Evolutionary conservation across 2,329 filamentous ascomycete genomes (phyloP).

Genomic region (Aureobasidium sp.): DNA sequence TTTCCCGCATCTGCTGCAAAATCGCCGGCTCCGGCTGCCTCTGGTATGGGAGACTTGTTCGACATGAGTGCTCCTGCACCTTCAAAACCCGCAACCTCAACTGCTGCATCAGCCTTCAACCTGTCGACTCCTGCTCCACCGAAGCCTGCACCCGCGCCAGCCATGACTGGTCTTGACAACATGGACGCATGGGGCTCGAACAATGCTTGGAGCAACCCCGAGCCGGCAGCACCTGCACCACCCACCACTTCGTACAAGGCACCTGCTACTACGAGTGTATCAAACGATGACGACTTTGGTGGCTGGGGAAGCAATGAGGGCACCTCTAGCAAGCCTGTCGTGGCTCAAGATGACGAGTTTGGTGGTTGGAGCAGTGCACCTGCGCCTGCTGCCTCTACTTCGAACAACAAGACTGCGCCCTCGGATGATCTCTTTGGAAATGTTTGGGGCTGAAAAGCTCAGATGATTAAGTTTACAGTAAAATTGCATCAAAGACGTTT

Average conservation of each 20-base stretch:
- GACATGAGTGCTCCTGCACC: slow-evolving; percentile 54
- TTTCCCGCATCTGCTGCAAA: slow-evolving; percentile 32
- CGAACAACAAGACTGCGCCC: slow-evolving; percentile 45
- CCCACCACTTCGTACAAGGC: slow-evolving; percentile 29
- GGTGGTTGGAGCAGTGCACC: slow-evolving; percentile 81
- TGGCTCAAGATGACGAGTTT: slow-evolving; percentile 88
- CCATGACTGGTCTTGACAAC: slow-evolving; percentile 40
- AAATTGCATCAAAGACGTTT: slow-evolving; percentile 7
- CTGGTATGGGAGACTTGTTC: slow-evolving; percentile 66
- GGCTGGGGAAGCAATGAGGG: slow-evolving; percentile 53
- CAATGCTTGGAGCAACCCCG: slow-evolving; percentile 72
- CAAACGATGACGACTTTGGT: slow-evolving; percentile 52
- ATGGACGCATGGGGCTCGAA: slow-evolving; percentile 76
- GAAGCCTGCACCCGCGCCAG: slow-evolving; percentile 28
- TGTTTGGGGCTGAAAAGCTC: slow-evolving; percentile 67
- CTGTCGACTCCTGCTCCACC: slow-evolving; percentile 51
- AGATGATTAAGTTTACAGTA: neutral
- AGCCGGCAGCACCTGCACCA: slow-evolving; percentile 37
- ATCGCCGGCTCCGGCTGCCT: slow-evolving; percentile 42
- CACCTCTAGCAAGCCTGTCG: slow-evolving; percentile 35
- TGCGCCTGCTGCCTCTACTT: slow-evolving; percentile 36
- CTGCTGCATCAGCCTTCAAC: slow-evolving; percentile 69
- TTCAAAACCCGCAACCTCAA: slow-evolving; percentile 29
- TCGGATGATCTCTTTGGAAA: slow-evolving; percentile 90
- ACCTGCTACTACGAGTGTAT: slow-evolving; percentile 37